Conservation (phyloP, 768 basidiomycete genomes). For the Pholiota microspora region DNA sequence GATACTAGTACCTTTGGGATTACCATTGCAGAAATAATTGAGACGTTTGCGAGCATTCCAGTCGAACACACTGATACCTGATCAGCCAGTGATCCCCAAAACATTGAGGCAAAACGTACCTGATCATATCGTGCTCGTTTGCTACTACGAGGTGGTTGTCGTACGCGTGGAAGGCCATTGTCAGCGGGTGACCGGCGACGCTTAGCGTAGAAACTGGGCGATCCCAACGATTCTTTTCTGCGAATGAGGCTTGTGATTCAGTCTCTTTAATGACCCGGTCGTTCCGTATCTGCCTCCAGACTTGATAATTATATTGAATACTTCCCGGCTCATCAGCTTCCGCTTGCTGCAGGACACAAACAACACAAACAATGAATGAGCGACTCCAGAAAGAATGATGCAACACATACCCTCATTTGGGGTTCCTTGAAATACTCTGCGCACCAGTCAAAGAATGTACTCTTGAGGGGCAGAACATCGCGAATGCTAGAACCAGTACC, state of each 20-base stretch:
- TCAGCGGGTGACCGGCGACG: slow-evolving; percentile 58
- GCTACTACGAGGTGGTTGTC: slow-evolving; percentile 86
- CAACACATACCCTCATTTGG: slow-evolving; percentile 92
- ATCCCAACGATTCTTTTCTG: slow-evolving; percentile 73
- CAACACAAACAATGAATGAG: slow-evolving; percentile 7
- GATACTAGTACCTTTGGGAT: slow-evolving; percentile 76
- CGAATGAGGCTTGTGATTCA: slow-evolving; percentile 62
- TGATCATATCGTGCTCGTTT: slow-evolving; percentile 84
- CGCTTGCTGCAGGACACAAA: slow-evolving; percentile 59
- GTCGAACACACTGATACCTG: slow-evolving; percentile 77
- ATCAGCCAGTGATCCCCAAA: slow-evolving; percentile 3
- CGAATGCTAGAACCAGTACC: slow-evolving; percentile 81
- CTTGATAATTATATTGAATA: slow-evolving; percentile 89
- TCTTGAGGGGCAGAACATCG: slow-evolving; percentile 87
- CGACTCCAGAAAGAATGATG: neutral
- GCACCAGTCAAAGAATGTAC: slow-evolving; percentile 94
- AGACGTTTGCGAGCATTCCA: slow-evolving; percentile 82
- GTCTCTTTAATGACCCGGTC: slow-evolving; percentile 76
- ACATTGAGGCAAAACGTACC: slow-evolving; percentile 41
- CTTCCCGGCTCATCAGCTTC: slow-evolving; percentile 97
- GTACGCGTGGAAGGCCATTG: slow-evolving; percentile 88
- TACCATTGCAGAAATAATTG: slow-evolving; percentile 87
- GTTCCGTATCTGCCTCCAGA: slow-evolving; percentile 91
- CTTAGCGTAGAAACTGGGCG: slow-evolving; percentile 65
- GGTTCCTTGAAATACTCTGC: slow-evolving; percentile 97